These are phyloP conservation scores for Magnusiomyces suaveolens DNA, from an alignment of 1,139 yeast species.

Conservation along the genomic window DNA sequence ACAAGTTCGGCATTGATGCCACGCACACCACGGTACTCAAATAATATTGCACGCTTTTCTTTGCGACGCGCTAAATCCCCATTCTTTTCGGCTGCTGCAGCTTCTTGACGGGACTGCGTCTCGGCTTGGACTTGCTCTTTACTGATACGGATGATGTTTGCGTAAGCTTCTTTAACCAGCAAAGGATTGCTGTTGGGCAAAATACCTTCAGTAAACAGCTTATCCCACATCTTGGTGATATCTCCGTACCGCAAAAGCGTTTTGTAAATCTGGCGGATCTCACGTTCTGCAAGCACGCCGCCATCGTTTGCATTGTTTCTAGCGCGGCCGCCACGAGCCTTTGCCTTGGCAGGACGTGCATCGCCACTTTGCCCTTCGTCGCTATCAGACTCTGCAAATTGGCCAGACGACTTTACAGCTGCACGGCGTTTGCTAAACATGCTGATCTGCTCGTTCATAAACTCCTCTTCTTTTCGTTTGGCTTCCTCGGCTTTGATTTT, in stretches of 20 bases:
- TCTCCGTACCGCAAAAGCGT: conserved; percentile 79
- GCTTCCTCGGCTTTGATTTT: conserved; percentile 88
- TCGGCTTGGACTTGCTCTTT: conserved; percentile 55
- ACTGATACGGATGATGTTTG: conserved; percentile 57
- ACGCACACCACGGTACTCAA: conserved; percentile 82
- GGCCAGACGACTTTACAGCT: conserved; percentile 39
- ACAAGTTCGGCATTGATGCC: conserved; percentile 86
- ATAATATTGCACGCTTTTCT: conserved; percentile 79
- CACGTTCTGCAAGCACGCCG: conserved; percentile 63
- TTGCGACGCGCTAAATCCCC: conserved; percentile 40
- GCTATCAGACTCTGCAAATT: conserved; percentile 28
- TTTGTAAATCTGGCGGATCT: conserved; percentile 76
- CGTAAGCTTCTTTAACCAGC: conserved; percentile 64
- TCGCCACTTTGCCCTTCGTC: conserved; percentile 36
- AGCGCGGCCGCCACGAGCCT: conserved; percentile 18
- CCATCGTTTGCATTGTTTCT: conserved; percentile 29
- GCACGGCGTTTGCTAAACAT: conserved; percentile 80
- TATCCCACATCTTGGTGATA: conserved; percentile 72
- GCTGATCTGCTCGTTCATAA: conserved; percentile 79
- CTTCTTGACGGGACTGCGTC: conserved; percentile 52
- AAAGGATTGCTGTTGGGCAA: conserved; percentile 79
- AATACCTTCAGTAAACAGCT: conserved; percentile 81
- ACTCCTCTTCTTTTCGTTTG: conserved; percentile 74
- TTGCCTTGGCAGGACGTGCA: conserved; percentile 24
- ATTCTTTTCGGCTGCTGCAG: background rate